A percentile compares a stretch with the other conserved stretches of the same genome.
These are phyloP conservation scores for Anthostomella pinea DNA, from an alignment of 2,329 filamentous ascomycete species.

Conservation along the genomic window DNA sequence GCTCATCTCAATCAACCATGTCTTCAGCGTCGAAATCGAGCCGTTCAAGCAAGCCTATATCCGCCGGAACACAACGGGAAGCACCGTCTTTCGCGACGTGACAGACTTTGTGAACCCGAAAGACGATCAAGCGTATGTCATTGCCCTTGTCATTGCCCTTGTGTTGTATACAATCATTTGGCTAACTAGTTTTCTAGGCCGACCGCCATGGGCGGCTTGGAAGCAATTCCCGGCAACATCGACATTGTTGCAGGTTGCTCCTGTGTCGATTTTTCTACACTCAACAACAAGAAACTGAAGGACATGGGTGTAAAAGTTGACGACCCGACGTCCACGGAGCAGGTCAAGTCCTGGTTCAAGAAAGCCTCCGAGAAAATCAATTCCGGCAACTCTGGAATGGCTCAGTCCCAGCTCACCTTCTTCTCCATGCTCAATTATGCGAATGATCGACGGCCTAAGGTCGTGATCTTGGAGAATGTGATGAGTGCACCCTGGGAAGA, in stretches of 20 bases:
- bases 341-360: too few relatives aligned
- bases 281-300: constrained; percentile 52
- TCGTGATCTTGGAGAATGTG: constrained; percentile 75
- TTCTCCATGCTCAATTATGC: constrained; percentile 58
- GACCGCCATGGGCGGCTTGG: constrained; percentile 63
- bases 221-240: constrained; percentile 51
- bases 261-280: constrained; percentile 69
- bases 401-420: constrained; percentile 67
- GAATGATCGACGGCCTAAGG: constrained; percentile 50
- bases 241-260: constrained; percentile 72
- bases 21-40: constrained; percentile 63
- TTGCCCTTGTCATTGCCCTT: neutral
- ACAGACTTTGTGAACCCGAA: constrained; percentile 47
- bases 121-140: constrained; percentile 42
- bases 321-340: too few relatives aligned
- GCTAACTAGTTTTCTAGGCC: constrained; percentile 30
- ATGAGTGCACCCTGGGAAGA: constrained; percentile 55
- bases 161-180: constrained; percentile 1
- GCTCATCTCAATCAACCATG: constrained; percentile 48
- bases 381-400: constrained; percentile 56
- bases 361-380: constrained; percentile 45
- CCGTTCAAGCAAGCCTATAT: constrained; percentile 64
- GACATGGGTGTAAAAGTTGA: too few relatives aligned
- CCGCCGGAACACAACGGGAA: constrained; percentile 51
- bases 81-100: constrained; percentile 58